Conservation (phyloP, 345 rosid genomes). For the Hibiscus trionum region DNA sequence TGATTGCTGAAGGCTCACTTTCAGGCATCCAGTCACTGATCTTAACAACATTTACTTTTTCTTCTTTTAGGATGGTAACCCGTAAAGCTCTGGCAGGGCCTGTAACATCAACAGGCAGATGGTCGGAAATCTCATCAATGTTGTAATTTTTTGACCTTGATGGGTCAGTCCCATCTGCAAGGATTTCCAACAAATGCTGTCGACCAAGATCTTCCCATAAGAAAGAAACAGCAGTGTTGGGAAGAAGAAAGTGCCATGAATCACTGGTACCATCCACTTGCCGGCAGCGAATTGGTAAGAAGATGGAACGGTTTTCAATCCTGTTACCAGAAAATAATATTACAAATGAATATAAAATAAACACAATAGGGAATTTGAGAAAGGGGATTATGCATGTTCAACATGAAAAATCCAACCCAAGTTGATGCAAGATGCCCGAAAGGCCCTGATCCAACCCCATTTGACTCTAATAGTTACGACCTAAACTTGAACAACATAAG, state of each 20-base stretch:
- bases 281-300: slow-evolving; percentile 70
- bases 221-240: slow-evolving; percentile 85
- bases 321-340: slow-evolving; percentile 33
- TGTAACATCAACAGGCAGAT: slow-evolving; percentile 46
- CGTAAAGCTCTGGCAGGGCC: slow-evolving; percentile 68
- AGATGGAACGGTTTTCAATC: slow-evolving; percentile 89
- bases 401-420: neutral
- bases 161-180: slow-evolving; percentile 64
- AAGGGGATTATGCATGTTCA: neutral
- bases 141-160: slow-evolving; percentile 48
- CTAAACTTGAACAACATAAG: neutral
- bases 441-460: neutral
- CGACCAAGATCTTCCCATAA: slow-evolving; percentile 96
- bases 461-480: neutral
- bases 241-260: slow-evolving; percentile 87
- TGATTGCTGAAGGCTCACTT: slow-evolving; percentile 38
- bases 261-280: slow-evolving; percentile 69
- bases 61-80: slow-evolving; percentile 73
- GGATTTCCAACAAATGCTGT: slow-evolving; percentile 57
- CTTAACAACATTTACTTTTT: slow-evolving; percentile 64
- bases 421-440: slow-evolving; percentile 20
- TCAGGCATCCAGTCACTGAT: slow-evolving; percentile 97
- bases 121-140: slow-evolving; percentile 81
- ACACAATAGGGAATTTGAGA: slow-evolving; percentile 1
- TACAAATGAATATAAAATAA: slow-evolving; percentile 3